These are phyloP conservation scores for Paramarasmius palmivorus DNA, from an alignment of 1,284 basidiomycete species.

Conservation along the genomic window DNA sequence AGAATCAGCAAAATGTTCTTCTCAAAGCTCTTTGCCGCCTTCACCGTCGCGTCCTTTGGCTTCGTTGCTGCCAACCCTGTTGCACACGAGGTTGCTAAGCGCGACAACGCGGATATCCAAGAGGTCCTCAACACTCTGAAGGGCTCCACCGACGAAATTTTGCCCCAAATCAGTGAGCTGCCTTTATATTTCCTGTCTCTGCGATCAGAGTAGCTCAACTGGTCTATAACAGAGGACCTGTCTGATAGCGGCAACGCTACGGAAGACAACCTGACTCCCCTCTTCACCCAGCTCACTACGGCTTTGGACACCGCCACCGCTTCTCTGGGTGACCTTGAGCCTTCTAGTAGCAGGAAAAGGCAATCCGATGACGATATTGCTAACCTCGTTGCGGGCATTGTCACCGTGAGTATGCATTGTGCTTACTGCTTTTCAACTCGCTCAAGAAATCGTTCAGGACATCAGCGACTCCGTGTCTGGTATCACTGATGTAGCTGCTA, in stretches of 20 bases:
- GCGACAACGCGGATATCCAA: constrained; percentile 12
- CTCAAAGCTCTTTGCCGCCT: constrained; percentile 7
- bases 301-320: constrained; percentile 25
- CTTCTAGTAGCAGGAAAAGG: constrained; percentile 17
- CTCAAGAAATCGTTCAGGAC: constrained; percentile 19
- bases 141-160: constrained; percentile 9
- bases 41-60: constrained; percentile 11
- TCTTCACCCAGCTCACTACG: constrained; percentile 25
- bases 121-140: constrained; percentile 12
- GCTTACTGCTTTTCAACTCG: background rate
- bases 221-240: constrained; percentile 19
- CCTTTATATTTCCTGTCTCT: background rate
- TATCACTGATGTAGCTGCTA: constrained; percentile 18
- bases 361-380: constrained; percentile 29
- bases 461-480: constrained; percentile 23
- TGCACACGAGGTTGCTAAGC: constrained; percentile 5
- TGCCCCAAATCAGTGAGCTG: constrained; percentile 15
- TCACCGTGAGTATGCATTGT: constrained; percentile 19
- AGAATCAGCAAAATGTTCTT: constrained; percentile 2
- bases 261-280: constrained; percentile 26
- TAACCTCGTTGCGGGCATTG: constrained; percentile 23
- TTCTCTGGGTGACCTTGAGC: constrained; percentile 21
- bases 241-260: constrained; percentile 20
- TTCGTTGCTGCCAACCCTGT: constrained; percentile 11
- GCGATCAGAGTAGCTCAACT: too few species aligned